phyloP scores from a whole-genome alignment of 441 rosid genomes.

The Arabidopsis lyrata region DNA sequence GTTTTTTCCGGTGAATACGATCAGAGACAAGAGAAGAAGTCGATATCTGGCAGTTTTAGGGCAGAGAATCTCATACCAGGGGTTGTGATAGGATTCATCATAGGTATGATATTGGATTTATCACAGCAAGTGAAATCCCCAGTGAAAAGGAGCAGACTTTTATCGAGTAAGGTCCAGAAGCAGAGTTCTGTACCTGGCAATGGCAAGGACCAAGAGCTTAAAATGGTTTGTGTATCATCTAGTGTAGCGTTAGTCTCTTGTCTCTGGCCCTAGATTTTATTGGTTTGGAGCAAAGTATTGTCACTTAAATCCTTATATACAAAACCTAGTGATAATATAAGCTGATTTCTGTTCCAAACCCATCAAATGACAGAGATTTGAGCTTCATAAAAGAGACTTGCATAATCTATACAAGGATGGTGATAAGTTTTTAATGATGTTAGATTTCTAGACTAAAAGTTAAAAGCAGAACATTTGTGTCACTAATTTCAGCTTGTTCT shows the following conservation, averaged over 20 bases:
- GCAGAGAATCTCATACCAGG: constrained; percentile 86
- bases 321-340: constrained; percentile 1
- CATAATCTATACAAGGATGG: neutral
- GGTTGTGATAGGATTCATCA: constrained; percentile 80
- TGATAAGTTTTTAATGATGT: neutral
- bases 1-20: constrained; percentile 37
- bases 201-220: constrained; percentile 73
- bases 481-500: constrained; percentile 31
- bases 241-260: neutral
- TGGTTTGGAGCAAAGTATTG: neutral
- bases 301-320: neutral
- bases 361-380: neutral
- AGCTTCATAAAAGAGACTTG: neutral
- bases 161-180: constrained; percentile 60
- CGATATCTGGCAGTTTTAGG: constrained; percentile 69
- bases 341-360: neutral
- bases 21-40: constrained; percentile 61
- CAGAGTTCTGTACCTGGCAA: constrained; percentile 47
- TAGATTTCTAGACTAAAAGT: neutral
- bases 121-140: constrained; percentile 52
- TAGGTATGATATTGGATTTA: constrained; percentile 79
- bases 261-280: constrained; percentile 9
- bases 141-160: constrained; percentile 63
- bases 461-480: constrained; percentile 6
- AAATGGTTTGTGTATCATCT: constrained; percentile 62